Percentiles rank a stretch among this genome's conserved stretches.
Conservation (phyloP, 202 grass and related monocot species). For the Schoenoplectus triqueter region DNA sequence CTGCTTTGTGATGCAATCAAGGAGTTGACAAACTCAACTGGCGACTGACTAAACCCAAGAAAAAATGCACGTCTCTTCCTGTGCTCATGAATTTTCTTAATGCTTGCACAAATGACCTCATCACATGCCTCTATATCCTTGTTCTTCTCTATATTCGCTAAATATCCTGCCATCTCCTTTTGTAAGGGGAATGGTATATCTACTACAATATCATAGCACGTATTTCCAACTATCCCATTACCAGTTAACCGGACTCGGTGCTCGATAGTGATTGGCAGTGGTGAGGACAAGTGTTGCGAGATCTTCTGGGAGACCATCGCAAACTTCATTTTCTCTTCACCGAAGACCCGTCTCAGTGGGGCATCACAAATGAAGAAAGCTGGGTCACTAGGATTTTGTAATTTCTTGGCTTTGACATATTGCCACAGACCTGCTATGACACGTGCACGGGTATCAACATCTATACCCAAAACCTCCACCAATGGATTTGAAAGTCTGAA, state of each 20-base stretch:
- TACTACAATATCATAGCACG: conserved; percentile 87
- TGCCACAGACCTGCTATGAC: conserved; percentile 90
- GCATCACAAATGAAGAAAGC: conserved; percentile 78
- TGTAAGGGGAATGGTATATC: conserved; percentile 92
- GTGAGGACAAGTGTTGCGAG: conserved; percentile 63
- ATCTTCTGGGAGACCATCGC: conserved; percentile 91
- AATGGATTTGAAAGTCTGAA: conserved; percentile 77
- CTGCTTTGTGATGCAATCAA: conserved; percentile 89
- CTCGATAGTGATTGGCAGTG: conserved; percentile 74
- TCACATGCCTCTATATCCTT: conserved; percentile 63
- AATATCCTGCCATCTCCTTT: conserved; percentile 76
- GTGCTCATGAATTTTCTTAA: conserved; percentile 99
- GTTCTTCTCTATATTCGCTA: conserved; percentile 68
- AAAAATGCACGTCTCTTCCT: conserved; percentile 90
- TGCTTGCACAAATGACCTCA: conserved; percentile 85
- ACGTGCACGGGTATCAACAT: conserved; percentile 78
- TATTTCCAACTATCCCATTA: conserved; percentile 59
- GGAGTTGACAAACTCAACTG: conserved; percentile 89
- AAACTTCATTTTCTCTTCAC: conserved; percentile 94
- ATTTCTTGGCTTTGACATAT: conserved; percentile 90
- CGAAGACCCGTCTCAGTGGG: conserved; percentile 71
- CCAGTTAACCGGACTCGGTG: conserved; percentile 81
- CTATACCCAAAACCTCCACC: conserved; percentile 88
- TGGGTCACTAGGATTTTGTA: conserved; percentile 81
- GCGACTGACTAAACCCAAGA: conserved; percentile 92